Base-by-base conservation (phyloP, 2,329 filamentous ascomycete genomes). In the Apiospora pterosperma region DNA sequence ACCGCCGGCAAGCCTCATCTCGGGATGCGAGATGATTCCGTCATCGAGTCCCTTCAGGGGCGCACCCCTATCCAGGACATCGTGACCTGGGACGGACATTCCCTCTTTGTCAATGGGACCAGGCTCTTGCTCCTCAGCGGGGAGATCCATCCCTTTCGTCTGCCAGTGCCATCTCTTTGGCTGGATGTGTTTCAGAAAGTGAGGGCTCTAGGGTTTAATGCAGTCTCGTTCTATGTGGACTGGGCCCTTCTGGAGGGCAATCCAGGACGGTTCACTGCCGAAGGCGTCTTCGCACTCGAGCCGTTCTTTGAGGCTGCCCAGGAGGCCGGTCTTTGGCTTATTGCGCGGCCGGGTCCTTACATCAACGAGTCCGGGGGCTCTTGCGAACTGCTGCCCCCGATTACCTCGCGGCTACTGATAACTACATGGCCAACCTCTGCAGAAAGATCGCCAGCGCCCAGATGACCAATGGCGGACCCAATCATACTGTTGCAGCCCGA, bases 171-270 rank as follows among this genome's bases (percentile, higher is more conserved):
- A 0, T 77, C 76, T 0, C 72, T 84, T 0, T 84, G 89, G 80
- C 80, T 91, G 10, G 92, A 95, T 69, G 74, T 95, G 2, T 90
- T 96, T 70, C 89, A 96, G 71, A 96, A 96, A 77, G 87, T 95
- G 75, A 93, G 91, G 76, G 89, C 91, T 0, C 78, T 93, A 1
- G 92, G 92, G 0, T 94, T 93, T 78, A 95, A 91, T 70, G 85
- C 87, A 55, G 90, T 94, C 1, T 93, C 90, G 0, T 93, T 94
- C 75, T 95, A 95, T 71, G 82, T 89, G 7, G 85, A 93, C 70
- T 96, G 92, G 92, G 90, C 90, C 3, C 79, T 95, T 2, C 76
- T 93, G 0, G 92, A 96, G 74, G 91, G 90, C 2, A 89, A 90
- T 65, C 88, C 82, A 0, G 92, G 91, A 1, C 80, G 87, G 4